Percentiles rank a stretch among this genome's conserved stretches.
phyloP scores from a whole-genome alignment of 257 asterid species.

The Fraxinus excelsior region DNA sequence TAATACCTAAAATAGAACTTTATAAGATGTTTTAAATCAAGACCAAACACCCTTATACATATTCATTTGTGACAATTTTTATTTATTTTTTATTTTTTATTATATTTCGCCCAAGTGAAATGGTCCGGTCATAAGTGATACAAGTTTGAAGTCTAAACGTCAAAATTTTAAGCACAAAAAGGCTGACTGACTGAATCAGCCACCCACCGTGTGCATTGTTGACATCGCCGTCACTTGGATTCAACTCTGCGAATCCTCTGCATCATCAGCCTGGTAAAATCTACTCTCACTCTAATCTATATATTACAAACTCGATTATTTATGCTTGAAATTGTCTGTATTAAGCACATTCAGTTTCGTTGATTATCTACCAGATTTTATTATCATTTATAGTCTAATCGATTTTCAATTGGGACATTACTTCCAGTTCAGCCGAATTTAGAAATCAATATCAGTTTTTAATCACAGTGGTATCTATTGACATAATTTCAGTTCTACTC shows the following conservation, averaged over 20 bases:
- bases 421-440: background rate
- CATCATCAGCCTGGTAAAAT: background rate
- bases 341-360: background rate
- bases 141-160: background rate
- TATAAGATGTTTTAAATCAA: too few species aligned
- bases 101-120: too few species aligned
- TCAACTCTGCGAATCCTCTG: background rate
- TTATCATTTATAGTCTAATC: background rate
- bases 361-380: background rate
- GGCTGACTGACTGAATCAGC: too few species aligned
- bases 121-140: background rate
- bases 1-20: too few species aligned
- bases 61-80: too few species aligned
- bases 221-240: background rate
- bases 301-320: background rate
- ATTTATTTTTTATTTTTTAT: too few species aligned
- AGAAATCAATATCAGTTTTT: background rate
- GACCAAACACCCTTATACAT: too few species aligned
- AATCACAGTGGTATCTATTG: background rate
- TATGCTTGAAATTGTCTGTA: background rate
- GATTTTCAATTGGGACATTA: background rate
- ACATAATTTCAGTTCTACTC: constrained; percentile 22
- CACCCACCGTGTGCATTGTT: background rate
- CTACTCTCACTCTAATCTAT: background rate
- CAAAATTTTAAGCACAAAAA: background rate